These are phyloP conservation scores for Penicillium sp. DNA, from an alignment of 2,329 filamentous ascomycete genomes.

Conservation along the genomic window DNA sequence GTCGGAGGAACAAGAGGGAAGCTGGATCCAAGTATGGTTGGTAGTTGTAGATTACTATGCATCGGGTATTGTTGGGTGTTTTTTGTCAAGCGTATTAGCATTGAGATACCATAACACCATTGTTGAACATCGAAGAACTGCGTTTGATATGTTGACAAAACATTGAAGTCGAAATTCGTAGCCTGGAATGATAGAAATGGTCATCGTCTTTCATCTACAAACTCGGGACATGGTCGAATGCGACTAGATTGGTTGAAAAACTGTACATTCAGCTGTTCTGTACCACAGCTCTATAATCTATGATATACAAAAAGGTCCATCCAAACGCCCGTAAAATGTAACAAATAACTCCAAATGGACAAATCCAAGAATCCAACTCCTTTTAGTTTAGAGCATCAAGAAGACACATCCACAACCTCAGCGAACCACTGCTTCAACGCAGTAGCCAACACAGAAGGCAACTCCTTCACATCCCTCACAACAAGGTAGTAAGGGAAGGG, in stretches of 20 bases:
- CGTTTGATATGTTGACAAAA: too few relatives aligned
- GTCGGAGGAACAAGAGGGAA: slow-evolving; percentile 74
- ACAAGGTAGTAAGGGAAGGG: slow-evolving; percentile 97
- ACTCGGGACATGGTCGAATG: too few relatives aligned
- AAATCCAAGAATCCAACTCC: slow-evolving; percentile 7
- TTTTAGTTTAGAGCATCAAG: slow-evolving; percentile 21
- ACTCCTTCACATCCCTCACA: slow-evolving; percentile 83
- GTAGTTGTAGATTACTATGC: slow-evolving; percentile 40
- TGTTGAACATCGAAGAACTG: not conserved
- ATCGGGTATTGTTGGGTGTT: not conserved
- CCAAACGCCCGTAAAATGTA: slow-evolving; percentile 15
- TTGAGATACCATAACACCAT: slow-evolving; percentile 13
- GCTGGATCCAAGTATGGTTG: slow-evolving; percentile 82
- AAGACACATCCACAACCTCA: slow-evolving; percentile 54
- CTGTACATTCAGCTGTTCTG: slow-evolving; percentile 7
- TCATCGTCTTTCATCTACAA: too few relatives aligned
- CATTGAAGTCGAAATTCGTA: too few relatives aligned
- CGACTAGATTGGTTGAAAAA: not conserved
- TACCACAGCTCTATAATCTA: slow-evolving; percentile 12
- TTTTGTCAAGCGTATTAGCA: slow-evolving; percentile 9
- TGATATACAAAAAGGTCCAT: slow-evolving; percentile 12
- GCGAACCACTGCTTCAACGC: slow-evolving; percentile 95
- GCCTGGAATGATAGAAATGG: too few relatives aligned
- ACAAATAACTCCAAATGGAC: slow-evolving; percentile 21
- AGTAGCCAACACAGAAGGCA: slow-evolving; percentile 82